Evolutionary conservation across 495 filamentous ascomycete species (phyloP).

Genomic region (Penicillium silybi): DNA sequence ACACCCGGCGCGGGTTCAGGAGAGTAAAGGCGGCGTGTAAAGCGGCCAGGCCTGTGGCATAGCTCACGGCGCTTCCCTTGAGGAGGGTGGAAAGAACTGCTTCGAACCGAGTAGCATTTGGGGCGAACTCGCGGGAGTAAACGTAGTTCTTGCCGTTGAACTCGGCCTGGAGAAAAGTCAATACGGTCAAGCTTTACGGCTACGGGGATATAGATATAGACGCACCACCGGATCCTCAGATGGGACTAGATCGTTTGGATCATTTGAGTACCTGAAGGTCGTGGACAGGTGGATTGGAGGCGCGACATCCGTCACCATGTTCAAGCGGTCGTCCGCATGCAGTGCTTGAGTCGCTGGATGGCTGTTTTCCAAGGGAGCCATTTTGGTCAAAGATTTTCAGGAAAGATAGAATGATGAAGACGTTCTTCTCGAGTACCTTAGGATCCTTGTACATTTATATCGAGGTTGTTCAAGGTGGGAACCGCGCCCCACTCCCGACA

Average conservation of each 20-base stretch:
- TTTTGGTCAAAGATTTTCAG: background rate
- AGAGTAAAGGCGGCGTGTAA: conserved; percentile 75
- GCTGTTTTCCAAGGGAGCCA: conserved; percentile 11
- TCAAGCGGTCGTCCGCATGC: conserved; percentile 75
- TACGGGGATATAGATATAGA: background rate
- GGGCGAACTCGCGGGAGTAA: conserved; percentile 70
- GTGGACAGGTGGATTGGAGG: conserved; percentile 81
- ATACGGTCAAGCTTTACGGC: background rate
- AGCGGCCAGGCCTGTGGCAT: conserved; percentile 73
- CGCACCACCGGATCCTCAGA: conserved; percentile 30
- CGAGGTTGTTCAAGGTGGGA: background rate
- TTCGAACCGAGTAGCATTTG: conserved; percentile 78
- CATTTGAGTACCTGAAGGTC: conserved; percentile 67
- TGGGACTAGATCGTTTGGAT: conserved; percentile 56
- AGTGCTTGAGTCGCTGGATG: conserved; percentile 35
- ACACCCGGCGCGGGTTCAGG: conserved; percentile 67
- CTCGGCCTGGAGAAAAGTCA: conserved; percentile 15
- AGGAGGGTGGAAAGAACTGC: conserved; percentile 65
- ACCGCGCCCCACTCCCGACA: conserved; percentile 21
- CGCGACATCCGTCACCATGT: conserved; percentile 65
- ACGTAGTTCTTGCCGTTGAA: conserved; percentile 40
- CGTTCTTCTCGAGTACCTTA: background rate
- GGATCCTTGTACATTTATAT: background rate
- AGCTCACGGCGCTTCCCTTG: conserved; percentile 61
- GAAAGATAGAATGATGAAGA: background rate